Conservation (phyloP, 2,329 filamentous ascomycete species). For the Pseudogymnoascus pannorum region DNA sequence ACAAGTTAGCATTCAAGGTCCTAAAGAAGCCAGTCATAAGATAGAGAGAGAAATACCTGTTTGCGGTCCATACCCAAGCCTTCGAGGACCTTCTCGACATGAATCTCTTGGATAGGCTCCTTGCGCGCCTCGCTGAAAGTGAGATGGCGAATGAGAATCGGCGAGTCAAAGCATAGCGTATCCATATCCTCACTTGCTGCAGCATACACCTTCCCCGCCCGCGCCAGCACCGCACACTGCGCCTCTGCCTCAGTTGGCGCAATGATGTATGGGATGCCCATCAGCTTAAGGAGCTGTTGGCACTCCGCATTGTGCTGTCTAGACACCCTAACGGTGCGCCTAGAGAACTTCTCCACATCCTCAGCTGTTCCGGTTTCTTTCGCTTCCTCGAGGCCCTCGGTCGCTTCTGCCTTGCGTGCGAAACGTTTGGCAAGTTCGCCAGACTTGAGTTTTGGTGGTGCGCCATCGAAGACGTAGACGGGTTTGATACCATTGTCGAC, state of each 20-base stretch:
- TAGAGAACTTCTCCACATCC: conserved; percentile 96
- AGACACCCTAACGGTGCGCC: conserved; percentile 89
- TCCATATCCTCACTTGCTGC: conserved; percentile 99
- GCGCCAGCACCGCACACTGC: conserved; percentile 84
- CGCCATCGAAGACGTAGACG: conserved; percentile 95
- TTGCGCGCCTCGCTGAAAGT: conserved; percentile 97
- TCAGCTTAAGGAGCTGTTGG: conserved; percentile 80
- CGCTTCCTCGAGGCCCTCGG: conserved; percentile 83
- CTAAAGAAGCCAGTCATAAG: neutral
- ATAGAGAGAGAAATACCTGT: conserved; percentile 49
- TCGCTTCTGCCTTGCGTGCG: conserved; percentile 88
- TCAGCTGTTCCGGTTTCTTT: conserved; percentile 95
- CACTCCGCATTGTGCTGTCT: conserved; percentile 94
- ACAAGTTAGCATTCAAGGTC: neutral
- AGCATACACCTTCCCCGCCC: conserved; percentile 90
- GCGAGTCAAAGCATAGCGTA: conserved; percentile 88
- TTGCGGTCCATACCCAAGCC: conserved; percentile 81
- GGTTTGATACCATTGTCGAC: conserved; percentile 99
- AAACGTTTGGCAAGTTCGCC: conserved; percentile 95
- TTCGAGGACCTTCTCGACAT: conserved; percentile 76
- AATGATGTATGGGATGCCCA: conserved; percentile 93
- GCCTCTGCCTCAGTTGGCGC: conserved; percentile 96
- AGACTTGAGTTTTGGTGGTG: conserved; percentile 93
- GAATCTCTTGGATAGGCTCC: conserved; percentile 94
- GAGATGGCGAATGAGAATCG: conserved; percentile 83